Evolutionary conservation across 148 eudicot genomes (phyloP), one percentile per base, ranked within the genome.

Genomic region (Hydrangea macrophylla): DNA sequence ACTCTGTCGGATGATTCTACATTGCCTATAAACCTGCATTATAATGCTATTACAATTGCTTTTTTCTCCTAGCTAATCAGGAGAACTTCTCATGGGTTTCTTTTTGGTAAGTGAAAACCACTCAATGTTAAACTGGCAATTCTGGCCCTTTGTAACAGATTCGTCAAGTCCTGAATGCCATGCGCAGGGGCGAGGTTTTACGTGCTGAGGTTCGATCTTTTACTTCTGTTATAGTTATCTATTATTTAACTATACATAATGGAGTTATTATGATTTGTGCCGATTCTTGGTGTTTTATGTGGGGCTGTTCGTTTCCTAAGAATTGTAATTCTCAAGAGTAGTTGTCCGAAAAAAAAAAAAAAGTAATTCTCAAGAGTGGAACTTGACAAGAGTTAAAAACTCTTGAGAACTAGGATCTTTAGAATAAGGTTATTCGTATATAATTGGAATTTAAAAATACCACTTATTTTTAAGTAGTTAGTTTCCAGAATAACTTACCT

Each of bases 81-180:
- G 53, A 48, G n/a, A 48, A 48, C 2, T 42, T 48, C 7, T 48
- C 53, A 48, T 48, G 3, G 17, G 17, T 7, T 9, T 42, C 48
- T 1, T 11, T 42, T 11, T 42, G n/a, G 3, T 12, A 18, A 7
- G 11, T 42, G 48, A 15, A 42, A 11, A 2, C 6, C 17, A 11
- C 17, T 11, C 0, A 42, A 18, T 42, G 17, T 18, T 44, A 39
- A 48, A 23, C 36, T 45, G 33, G 45, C 31, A 39, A 51, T 65
- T 51, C 53, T 36, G 11, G 36, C 51, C 5, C 60, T 53, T 42
- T 75, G 30, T 39, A 30, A 73, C 88, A 84, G 88, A 81, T 84
- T 66, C 83, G 85, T 50, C 83, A 81, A 27, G 77, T 84, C 58
- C 70, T 81, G 75, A 73, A 65, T 76, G 81, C 85, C 51, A 74